Evolutionary conservation across 768 basidiomycete genomes (phyloP).

Genomic region (Melanogaster broomeanus): DNA sequence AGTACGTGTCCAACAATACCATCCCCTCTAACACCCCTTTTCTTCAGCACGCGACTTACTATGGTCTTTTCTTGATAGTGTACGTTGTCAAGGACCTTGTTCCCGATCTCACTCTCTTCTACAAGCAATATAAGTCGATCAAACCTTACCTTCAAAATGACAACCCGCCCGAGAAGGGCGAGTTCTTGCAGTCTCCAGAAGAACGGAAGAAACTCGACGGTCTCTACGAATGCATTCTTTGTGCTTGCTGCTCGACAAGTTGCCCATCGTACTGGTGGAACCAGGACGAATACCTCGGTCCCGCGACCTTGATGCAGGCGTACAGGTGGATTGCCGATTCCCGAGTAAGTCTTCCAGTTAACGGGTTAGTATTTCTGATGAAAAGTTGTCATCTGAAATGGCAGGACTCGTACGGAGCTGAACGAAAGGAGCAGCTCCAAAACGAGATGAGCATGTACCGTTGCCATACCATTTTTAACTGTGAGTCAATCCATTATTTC

Average conservation of each 20-base stretch:
- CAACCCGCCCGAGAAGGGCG: slow-evolving; percentile 80
- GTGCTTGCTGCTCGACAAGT: slow-evolving; percentile 96
- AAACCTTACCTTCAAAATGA: slow-evolving; percentile 96
- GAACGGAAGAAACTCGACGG: slow-evolving; percentile 97
- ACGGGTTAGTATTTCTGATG: background rate
- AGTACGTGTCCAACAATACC: slow-evolving; percentile 68
- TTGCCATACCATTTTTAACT: slow-evolving; percentile 99
- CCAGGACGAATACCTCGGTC: slow-evolving; percentile 97
- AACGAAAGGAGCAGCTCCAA: slow-evolving; percentile 90
- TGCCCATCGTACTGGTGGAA: slow-evolving; percentile 99
- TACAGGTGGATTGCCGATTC: slow-evolving; percentile 99
- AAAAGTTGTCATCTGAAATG: background rate
- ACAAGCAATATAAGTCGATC: slow-evolving; percentile 99
- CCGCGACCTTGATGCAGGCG: slow-evolving; percentile 94
- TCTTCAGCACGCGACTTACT: background rate
- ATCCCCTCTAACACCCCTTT: background rate
- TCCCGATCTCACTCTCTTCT: slow-evolving; percentile 87
- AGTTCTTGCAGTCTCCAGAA: slow-evolving; percentile 87
- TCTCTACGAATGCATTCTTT: slow-evolving; percentile 97
- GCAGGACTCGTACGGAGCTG: slow-evolving; percentile 73
- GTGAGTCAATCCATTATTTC: slow-evolving; percentile 39
- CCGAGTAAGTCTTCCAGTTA: slow-evolving; percentile 52
- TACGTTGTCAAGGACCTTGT: slow-evolving; percentile 99
- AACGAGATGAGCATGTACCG: slow-evolving; percentile 97
- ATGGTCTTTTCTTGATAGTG: slow-evolving; percentile 53